Base-by-base conservation (phyloP, 2,329 filamentous ascomycete genomes). In the Diaporthe destruens region DNA sequence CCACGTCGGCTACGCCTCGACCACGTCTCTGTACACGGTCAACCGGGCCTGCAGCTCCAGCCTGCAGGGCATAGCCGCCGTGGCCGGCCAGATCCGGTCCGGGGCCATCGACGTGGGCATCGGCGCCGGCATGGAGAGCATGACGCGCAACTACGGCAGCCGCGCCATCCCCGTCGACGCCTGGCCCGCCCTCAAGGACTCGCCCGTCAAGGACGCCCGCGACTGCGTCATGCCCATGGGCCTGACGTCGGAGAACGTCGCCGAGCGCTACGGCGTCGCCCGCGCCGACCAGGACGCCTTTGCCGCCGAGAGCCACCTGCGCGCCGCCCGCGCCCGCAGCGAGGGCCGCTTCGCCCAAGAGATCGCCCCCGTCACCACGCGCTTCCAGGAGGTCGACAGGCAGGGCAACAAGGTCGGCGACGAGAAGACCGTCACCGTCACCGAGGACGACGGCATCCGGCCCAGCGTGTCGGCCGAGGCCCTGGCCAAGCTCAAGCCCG, bases 201-300 rank as follows among this genome's bases (percentile, higher is more conserved):
- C 88, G 4, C 82, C 84, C 1, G 87, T 88, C 12, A 87, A 92
- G 78, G 91, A 97, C 75, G 93, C 93, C 4, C 85, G 88, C 54
- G 95, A 98, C 80, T 98, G 95, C 81, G 90, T 98, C 80, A 97
- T 98, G 95, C 90, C 92, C 77, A 98, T 98, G 95, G 95, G 95
- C 0, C 83, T 96, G 72, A 98, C 95, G 16, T 92, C 91, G 6
- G 95, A 98, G 86, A 98, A 97, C 77, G 94, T 98, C 0, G 94
- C 95, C 0, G 84, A 86, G 77, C 85, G 95, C 59, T 97, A 97
- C 79, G 89, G 89, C 12, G 89, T 98, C 32, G 88, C 84, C 6
- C 85, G 95, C 32, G 87, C 85, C 2, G 94, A 97, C 75, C 95
- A 98, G 84, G 95, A 98, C 79, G 91, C 87, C 1, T 94, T 98